Conservation (phyloP, 306 rosid genomes). For the Astragalus glycyphyllos region DNA sequence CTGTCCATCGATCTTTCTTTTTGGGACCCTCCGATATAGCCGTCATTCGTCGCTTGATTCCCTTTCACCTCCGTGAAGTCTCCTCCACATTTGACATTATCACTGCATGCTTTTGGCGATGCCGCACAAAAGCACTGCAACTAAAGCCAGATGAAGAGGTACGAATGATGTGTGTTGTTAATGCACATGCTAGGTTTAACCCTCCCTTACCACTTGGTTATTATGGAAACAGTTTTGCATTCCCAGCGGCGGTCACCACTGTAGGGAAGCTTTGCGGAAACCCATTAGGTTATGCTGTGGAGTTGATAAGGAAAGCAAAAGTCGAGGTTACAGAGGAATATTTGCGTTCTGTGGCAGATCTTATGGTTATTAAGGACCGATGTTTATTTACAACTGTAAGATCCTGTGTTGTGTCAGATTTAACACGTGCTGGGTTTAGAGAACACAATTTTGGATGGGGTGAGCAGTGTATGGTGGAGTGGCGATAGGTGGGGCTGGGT, state of each 20-base stretch:
- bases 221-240: slow-evolving; percentile 35
- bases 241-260: slow-evolving; percentile 2
- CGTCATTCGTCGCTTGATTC: slow-evolving; percentile 26
- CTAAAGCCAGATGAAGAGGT: slow-evolving; percentile 33
- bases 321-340: slow-evolving; percentile 44
- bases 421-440: background rate
- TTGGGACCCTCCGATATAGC: slow-evolving; percentile 35
- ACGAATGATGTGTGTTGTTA: background rate
- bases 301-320: slow-evolving; percentile 43
- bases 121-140: slow-evolving; percentile 49
- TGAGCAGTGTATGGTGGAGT: slow-evolving; percentile 44
- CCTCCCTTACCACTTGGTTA: slow-evolving; percentile 30
- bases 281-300: slow-evolving; percentile 18
- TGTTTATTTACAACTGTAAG: background rate
- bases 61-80: slow-evolving; percentile 15
- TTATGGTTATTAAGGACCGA: slow-evolving; percentile 43
- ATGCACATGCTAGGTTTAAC: slow-evolving; percentile 15
- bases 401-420: slow-evolving; percentile 42
- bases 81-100: slow-evolving; percentile 39
- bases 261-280: slow-evolving; percentile 12
- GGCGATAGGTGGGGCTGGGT: background rate
- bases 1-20: slow-evolving; percentile 28
- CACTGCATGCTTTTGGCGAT: slow-evolving; percentile 42
- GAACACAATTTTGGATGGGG: slow-evolving; percentile 67
- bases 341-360: slow-evolving; percentile 50